Conservation (phyloP, 2,329 filamentous ascomycete genomes). For the Didymella exigua region DNA sequence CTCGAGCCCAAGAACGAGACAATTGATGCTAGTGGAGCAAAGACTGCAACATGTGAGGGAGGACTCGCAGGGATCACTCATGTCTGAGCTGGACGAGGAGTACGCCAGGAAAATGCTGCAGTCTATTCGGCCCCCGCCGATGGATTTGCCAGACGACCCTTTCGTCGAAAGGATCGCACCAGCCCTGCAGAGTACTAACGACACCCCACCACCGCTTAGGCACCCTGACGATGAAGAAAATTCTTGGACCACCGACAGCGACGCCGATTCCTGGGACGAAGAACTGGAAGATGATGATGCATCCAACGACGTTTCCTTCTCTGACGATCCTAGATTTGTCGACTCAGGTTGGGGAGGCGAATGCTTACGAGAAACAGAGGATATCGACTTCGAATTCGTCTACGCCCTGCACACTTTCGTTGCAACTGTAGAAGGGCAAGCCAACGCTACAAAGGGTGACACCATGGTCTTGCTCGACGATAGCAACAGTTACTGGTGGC, state of each 20-base stretch:
- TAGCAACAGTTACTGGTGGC: conserved; percentile 99
- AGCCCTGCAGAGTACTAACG: conserved; percentile 14
- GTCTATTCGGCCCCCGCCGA: conserved; percentile 50
- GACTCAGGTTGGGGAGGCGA: conserved; percentile 76
- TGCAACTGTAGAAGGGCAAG: conserved; percentile 96
- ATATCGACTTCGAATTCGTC: conserved; percentile 99
- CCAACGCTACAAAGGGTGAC: conserved; percentile 97
- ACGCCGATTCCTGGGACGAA: conserved; percentile 45
- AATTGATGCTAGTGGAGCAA: conserved; percentile 7
- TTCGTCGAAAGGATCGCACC: conserved; percentile 13
- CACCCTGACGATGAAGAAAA: conserved; percentile 23
- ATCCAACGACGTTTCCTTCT: conserved; percentile 63
- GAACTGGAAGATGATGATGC: conserved; percentile 59
- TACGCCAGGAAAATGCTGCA: conserved; percentile 50
- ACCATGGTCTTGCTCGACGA: conserved; percentile 98
- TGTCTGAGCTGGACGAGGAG: conserved; percentile 42
- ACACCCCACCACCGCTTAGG: conserved; percentile 15
- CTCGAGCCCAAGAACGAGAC: conserved; percentile 31
- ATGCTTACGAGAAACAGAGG: conserved; percentile 93
- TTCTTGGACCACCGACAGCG: conserved; percentile 48
- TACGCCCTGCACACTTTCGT: conserved; percentile 98
- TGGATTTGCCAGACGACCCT: conserved; percentile 17
- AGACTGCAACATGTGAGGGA: conserved; percentile 29
- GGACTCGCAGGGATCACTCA: conserved; percentile 40
- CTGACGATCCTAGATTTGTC: conserved; percentile 66